Evolutionary conservation across 805 yeast genomes (phyloP), one percentile per base, ranked within the genome.

Genomic region (Metschnikowia hibisci): DNA sequence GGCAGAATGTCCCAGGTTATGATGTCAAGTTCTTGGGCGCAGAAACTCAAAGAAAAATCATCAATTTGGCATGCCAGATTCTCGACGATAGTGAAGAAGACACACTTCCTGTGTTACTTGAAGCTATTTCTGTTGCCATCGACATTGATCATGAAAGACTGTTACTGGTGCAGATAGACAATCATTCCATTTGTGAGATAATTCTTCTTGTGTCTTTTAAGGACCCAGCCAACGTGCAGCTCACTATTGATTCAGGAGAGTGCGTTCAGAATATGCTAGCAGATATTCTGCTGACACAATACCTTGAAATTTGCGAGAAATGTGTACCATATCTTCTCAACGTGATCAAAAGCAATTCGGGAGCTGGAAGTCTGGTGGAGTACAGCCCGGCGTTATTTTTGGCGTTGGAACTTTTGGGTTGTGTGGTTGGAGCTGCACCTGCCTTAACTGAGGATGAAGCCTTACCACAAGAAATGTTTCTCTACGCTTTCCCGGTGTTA

Each of bases 31-130:
- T 14, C 2, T 48, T 67, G 32, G 44, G 62, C 4, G 47, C 52
- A 7, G 48, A 51, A 1, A 37, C 56, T 4, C 75, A 76, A 53
- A 52, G 63, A 1, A 59, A 62, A 8, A 55, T 69, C n/a, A 57
- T 71, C 50, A 51, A 55, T 1, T 48, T 78, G 0, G 71, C 81
- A 9, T 55, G 60, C 3, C 59, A 72, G 2, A 60, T 91, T 8
- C 56, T 75, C 3, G 76, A 73, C 1, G 83, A 78, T 1, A 77
- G 93, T 0, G 85, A 81, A 34, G 96, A 87, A 35, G 98, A 90
- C 54, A 77, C 96, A 0, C 80, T 85, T 28, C 77, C 89, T 1
- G 71, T 84, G 36, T 62, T 90, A 32, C 72, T 86, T 10, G 96
- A 89, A 57, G 76, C 84, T 0, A 61, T 86, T n/a, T 71, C 81